Conservation (phyloP, 192 early-diverging fungal genomes). For the Coemansia asiatica region DNA sequence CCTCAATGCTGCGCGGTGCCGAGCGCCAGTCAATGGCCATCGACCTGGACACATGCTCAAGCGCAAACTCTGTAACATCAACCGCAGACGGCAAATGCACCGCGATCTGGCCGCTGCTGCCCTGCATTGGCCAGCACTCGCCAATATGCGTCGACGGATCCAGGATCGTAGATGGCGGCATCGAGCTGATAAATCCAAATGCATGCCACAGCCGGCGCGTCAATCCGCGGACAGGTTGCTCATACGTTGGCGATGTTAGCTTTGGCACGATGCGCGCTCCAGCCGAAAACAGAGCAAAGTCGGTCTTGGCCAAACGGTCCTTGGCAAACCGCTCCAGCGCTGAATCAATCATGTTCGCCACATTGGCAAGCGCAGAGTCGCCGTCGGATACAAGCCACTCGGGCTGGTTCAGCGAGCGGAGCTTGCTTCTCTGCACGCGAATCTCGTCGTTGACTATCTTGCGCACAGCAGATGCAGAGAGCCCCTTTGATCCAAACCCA, state of each 20-base stretch:
- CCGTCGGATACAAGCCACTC: conserved; percentile 42
- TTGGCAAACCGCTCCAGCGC: conserved; percentile 62
- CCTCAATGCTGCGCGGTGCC: conserved; percentile 64
- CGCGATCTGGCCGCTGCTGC: conserved; percentile 61
- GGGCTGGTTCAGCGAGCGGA: conserved; percentile 40
- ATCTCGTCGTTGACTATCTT: conserved; percentile 45
- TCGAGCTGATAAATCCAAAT: conserved; percentile 38
- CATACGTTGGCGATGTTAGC: conserved; percentile 64
- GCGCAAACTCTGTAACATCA: conserved; percentile 60
- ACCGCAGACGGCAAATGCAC: conserved; percentile 62
- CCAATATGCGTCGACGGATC: conserved; percentile 60
- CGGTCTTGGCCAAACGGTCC: conserved; percentile 59
- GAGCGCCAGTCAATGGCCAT: conserved; percentile 61
- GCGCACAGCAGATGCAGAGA: conserved; percentile 22
- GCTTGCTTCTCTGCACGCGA: conserved; percentile 30
- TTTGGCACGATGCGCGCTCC: conserved; percentile 64
- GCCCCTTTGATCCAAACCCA: conserved; percentile 21
- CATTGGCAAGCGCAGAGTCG: conserved; percentile 43
- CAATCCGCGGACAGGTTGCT: conserved; percentile 36
- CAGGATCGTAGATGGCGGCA: conserved; percentile 44
- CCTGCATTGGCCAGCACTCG: conserved; percentile 75
- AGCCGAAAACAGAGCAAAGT: conserved; percentile 67
- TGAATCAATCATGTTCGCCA: conserved; percentile 59
- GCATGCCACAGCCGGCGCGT: conserved; percentile 18
- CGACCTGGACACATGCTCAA: conserved; percentile 67